Base-by-base conservation (phyloP, 805 yeast species). In the Candida xiaguanensis region DNA sequence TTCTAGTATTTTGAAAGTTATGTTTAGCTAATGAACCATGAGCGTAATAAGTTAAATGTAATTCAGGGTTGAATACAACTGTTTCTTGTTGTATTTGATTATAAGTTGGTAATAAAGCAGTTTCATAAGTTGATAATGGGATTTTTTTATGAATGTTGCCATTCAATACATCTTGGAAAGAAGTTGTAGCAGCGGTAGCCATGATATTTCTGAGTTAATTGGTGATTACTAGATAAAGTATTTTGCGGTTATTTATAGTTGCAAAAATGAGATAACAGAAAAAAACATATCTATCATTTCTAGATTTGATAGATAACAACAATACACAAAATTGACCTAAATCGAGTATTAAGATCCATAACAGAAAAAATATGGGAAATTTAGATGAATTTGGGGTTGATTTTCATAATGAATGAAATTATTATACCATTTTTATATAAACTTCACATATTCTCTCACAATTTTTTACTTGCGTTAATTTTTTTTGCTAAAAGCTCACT, bases 141-240 rank as follows among this genome's bases (percentile, higher is more conserved):
- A 73, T 47, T 13, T 47, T 38, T 42, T 63, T 60, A 53, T 67
- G 68, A 29, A 48, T 40, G 53, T 65, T 66, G 2, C 75, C 75
- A 2, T 53, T 50, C 38, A 53, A 44, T 39, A 68, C 64, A 36
- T 56, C 53, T 11, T 54, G 46, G n/a, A 64, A 18, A 28, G 65
- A 49, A 35, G 38, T 13, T 13, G 38, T 19, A 19, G 34, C 17
- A 19, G 30, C 31, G 16, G 30, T 18, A n/a, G 28, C 30, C 31
- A 26, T 26, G 23, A 12, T 23, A 8, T 30, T 16, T 30, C n/a
- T n/a, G n/a, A n/a, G n/a, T n/a, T n/a, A n/a, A n/a, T n/a, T 4
- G 23, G 9, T 17, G 33, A 6, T 16, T n/a, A 25, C 28, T 8
- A 18, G 13, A 30, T 17, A 4, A 11, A 30, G 7, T n/a, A 30